Conservation (phyloP, 305 asterid genomes). For the Andrographis paniculata region DNA sequence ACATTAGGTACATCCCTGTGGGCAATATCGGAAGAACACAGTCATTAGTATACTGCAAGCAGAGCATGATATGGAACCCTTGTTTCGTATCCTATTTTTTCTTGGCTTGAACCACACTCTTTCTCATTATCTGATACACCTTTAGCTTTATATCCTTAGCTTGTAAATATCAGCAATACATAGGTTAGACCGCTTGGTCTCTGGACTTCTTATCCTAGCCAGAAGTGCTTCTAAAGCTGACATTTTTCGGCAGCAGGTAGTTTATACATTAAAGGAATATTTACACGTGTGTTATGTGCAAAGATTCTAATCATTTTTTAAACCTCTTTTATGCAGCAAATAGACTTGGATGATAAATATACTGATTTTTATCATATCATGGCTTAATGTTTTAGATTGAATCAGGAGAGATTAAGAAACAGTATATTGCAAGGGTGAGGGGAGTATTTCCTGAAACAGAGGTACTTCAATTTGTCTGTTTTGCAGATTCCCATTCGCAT, state of each 20-base stretch:
- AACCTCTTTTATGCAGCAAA: too few species aligned
- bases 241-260: slow-evolving; percentile 81
- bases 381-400: slow-evolving; percentile 49
- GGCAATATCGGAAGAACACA: slow-evolving; percentile 96
- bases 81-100: slow-evolving; percentile 75
- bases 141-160: slow-evolving; percentile 35
- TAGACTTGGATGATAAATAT: too few species aligned
- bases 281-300: background rate
- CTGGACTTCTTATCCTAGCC: slow-evolving; percentile 95
- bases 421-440: slow-evolving; percentile 78
- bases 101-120: slow-evolving; percentile 12
- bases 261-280: background rate
- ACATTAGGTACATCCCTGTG: slow-evolving; percentile 91
- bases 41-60: slow-evolving; percentile 90
- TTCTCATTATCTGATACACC: slow-evolving; percentile 7
- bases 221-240: slow-evolving; percentile 87
- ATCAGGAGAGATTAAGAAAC: slow-evolving; percentile 78
- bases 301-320: too few species aligned
- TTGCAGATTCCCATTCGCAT: slow-evolving; percentile 7
- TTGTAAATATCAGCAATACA: slow-evolving; percentile 57
- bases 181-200: slow-evolving; percentile 92
- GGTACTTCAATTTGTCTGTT: slow-evolving; percentile 40
- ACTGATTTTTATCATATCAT: background rate
- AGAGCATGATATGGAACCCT: slow-evolving; percentile 78
- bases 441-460: slow-evolving; percentile 87